Evolutionary conservation across 305 asterid genomes (phyloP).

Genomic region (Galium porrigens): DNA sequence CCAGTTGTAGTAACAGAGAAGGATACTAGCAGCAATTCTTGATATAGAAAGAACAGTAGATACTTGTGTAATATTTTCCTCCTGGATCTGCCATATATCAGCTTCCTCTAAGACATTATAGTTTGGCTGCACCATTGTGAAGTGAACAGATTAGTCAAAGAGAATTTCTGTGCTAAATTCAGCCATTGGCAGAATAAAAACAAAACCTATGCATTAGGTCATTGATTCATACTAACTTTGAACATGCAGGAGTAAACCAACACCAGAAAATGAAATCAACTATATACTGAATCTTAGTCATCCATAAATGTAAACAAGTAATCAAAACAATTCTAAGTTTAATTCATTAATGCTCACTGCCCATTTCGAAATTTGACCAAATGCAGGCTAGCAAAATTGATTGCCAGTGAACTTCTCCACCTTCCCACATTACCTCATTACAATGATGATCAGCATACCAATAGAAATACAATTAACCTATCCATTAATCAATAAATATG

Average conservation of each 20-base stretch:
- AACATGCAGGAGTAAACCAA: background rate
- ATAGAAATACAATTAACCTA: background rate
- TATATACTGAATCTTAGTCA: background rate
- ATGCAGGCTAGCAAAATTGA: background rate
- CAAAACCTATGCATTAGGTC: background rate
- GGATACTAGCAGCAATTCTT: conserved; percentile 65
- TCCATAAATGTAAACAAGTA: background rate
- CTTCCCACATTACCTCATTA: background rate
- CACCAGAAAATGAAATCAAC: background rate
- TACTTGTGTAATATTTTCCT: conserved; percentile 55
- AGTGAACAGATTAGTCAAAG: conserved; percentile 6
- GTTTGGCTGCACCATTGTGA: conserved; percentile 30
- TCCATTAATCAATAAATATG: background rate
- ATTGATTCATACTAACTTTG: background rate
- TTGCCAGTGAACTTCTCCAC: background rate
- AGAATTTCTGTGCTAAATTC: background rate
- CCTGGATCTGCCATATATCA: conserved; percentile 66
- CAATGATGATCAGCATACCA: background rate
- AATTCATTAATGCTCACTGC: background rate
- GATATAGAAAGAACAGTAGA: conserved; percentile 77
- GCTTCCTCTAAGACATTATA: conserved; percentile 66
- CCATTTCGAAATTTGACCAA: background rate
- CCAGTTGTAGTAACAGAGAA: conserved; percentile 90
- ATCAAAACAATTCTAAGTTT: background rate
- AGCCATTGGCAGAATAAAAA: background rate